Evolutionary conservation across 1,284 basidiomycete genomes (phyloP).

Genomic region (Microstroma glucosiphilum): DNA sequence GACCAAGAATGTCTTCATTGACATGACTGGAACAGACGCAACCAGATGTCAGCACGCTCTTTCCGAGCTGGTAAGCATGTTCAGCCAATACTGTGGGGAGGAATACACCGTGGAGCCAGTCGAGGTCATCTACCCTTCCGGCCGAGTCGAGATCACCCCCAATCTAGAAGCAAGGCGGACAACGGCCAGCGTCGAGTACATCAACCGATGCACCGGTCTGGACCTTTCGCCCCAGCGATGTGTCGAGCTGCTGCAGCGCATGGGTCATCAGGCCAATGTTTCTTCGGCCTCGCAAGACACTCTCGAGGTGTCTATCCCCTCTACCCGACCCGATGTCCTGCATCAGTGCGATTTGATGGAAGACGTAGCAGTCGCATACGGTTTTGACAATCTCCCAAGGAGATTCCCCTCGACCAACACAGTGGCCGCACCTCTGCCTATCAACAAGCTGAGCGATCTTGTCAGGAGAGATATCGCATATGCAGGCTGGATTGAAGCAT

Average conservation of each 20-base stretch:
- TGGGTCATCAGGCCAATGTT: constrained; percentile 55
- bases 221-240: constrained; percentile 62
- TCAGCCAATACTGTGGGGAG: constrained; percentile 87
- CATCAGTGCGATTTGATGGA: constrained; percentile 99
- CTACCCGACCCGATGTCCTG: constrained; percentile 89
- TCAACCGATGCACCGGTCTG: constrained; percentile 91
- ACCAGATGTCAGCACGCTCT: constrained; percentile 93
- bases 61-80: constrained; percentile 92
- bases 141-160: constrained; percentile 70
- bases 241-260: constrained; percentile 64
- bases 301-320: constrained; percentile 65
- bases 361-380: constrained; percentile 93
- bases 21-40: constrained; percentile 94
- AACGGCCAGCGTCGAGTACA: constrained; percentile 76
- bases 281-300: constrained; percentile 12
- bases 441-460: constrained; percentile 85
- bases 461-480: constrained; percentile 84
- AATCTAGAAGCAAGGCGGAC: constrained; percentile 69
- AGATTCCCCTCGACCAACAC: constrained; percentile 92
- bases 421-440: constrained; percentile 80
- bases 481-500: constrained; percentile 89
- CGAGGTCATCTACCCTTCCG: constrained; percentile 52
- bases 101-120: constrained; percentile 54
- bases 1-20: constrained; percentile 91
- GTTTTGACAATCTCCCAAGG: constrained; percentile 91